Conservation (phyloP, 2,329 filamentous ascomycete species). For the Bipolaris cookei region DNA sequence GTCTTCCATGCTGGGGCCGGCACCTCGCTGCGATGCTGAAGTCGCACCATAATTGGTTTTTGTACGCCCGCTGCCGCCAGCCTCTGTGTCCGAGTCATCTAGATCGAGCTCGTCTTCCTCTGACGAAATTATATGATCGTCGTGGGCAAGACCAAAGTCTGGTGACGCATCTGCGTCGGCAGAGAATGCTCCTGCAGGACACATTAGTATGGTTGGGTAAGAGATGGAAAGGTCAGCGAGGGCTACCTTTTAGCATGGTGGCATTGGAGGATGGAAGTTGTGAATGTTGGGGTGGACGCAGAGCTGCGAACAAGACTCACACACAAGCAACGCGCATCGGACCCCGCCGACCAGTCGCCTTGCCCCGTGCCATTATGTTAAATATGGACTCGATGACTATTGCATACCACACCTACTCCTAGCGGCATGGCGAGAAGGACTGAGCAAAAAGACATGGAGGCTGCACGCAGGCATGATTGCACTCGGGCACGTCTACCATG, state of each 20-base stretch:
- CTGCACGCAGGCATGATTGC: constrained; percentile 1
- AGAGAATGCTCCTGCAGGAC: constrained; percentile 32
- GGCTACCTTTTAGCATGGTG: constrained; percentile 40
- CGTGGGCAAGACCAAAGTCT: constrained; percentile 40
- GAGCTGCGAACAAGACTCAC: constrained; percentile 14
- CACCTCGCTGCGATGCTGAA: constrained; percentile 25
- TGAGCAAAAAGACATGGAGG: constrained; percentile 6
- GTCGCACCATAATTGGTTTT: constrained; percentile 29
- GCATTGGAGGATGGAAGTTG: constrained; percentile 20
- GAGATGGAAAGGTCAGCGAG: constrained; percentile 3
- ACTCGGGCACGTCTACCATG: background rate
- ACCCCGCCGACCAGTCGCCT: constrained; percentile 22
- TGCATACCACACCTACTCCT: background rate
- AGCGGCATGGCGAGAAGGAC: background rate
- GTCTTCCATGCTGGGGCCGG: constrained; percentile 35
- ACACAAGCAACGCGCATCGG: constrained; percentile 18
- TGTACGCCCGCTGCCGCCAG: constrained; percentile 18
- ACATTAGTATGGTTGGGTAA: constrained; percentile 15
- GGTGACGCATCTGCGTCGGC: constrained; percentile 47
- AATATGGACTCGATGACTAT: constrained; percentile 12
- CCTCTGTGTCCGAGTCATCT: constrained; percentile 39
- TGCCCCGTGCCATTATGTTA: constrained; percentile 19
- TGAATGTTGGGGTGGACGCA: constrained; percentile 20
- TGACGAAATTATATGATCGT: constrained; percentile 46
- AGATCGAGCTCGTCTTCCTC: constrained; percentile 46